Conservation (phyloP, 2,329 filamentous ascomycete species). For the Fusarium anthophilum region DNA sequence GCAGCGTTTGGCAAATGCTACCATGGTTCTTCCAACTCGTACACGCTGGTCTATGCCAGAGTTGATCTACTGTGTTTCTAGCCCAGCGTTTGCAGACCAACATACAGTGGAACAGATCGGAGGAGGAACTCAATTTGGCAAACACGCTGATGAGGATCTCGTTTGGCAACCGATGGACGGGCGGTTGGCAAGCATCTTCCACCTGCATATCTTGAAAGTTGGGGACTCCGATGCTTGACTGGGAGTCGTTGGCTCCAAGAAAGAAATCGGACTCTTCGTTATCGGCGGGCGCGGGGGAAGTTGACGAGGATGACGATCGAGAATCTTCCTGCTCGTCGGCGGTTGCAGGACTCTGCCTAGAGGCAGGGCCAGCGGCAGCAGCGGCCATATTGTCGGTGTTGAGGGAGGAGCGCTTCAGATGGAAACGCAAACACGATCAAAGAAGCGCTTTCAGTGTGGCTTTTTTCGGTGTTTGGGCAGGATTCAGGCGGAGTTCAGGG, state of each 20-base stretch:
- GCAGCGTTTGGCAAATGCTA: constrained; percentile 82
- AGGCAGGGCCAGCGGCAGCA: constrained; percentile 23
- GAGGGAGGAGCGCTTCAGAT: constrained; percentile 19
- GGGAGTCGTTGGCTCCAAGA: constrained; percentile 87
- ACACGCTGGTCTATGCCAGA: constrained; percentile 95
- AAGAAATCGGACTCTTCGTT: constrained; percentile 97
- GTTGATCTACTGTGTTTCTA: constrained; percentile 86
- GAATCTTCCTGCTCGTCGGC: constrained; percentile 60
- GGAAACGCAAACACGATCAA: constrained; percentile 1
- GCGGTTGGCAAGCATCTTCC: constrained; percentile 75
- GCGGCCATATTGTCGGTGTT: constrained; percentile 37
- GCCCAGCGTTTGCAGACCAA: constrained; percentile 95
- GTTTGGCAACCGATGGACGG: constrained; percentile 86
- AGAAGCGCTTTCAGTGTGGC: background rate
- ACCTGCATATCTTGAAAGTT: constrained; percentile 79
- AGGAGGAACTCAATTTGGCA: constrained; percentile 77
- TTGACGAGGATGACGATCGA: constrained; percentile 73
- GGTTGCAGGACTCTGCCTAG: constrained; percentile 34
- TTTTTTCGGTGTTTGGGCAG: constrained; percentile 19
- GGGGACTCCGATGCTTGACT: constrained; percentile 87
- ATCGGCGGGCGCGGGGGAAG: constrained; percentile 78
- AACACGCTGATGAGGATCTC: constrained; percentile 96
- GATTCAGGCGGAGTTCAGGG: constrained; percentile 14
- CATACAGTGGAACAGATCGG: constrained; percentile 88
- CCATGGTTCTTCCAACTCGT: constrained; percentile 85